Percentiles rank a stretch among this genome's conserved stretches.
Conservation (phyloP, 495 filamentous ascomycete genomes). For the Neurospora sp. region DNA sequence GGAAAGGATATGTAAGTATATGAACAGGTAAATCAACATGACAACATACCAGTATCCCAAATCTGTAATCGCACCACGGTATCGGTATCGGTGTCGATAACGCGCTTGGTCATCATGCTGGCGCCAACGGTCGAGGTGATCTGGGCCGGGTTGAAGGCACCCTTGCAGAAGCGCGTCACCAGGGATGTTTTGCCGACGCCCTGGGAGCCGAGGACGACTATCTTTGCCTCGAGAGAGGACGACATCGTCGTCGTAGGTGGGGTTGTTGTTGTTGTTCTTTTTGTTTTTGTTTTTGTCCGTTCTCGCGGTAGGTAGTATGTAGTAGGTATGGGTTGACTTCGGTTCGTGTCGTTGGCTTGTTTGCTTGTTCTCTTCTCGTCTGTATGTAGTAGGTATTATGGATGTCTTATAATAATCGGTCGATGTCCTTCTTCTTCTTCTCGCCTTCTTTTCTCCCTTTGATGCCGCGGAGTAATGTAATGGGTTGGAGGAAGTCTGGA, state of each 20-base stretch:
- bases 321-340: neutral
- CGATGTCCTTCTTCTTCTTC: neutral
- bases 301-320: neutral
- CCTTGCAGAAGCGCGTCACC: slow-evolving; percentile 76
- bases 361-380: neutral
- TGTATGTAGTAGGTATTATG: neutral
- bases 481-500: neutral
- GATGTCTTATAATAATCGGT: neutral
- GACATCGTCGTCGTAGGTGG: slow-evolving; percentile 36
- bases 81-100: slow-evolving; percentile 71
- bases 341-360: no score
- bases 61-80: slow-evolving; percentile 78
- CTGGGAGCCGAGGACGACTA: slow-evolving; percentile 81
- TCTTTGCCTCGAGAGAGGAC: slow-evolving; percentile 79
- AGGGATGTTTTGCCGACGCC: slow-evolving; percentile 94
- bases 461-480: neutral
- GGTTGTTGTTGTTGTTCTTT: slow-evolving; percentile 10
- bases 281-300: neutral
- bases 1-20: neutral
- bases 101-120: slow-evolving; percentile 86
- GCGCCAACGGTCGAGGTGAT: slow-evolving; percentile 81
- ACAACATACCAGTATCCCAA: slow-evolving; percentile 60
- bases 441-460: neutral
- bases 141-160: slow-evolving; percentile 59
- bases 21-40: neutral